phyloP scores from a whole-genome alignment of 179 eudicot genomes.

The Beta macrorhiza region DNA sequence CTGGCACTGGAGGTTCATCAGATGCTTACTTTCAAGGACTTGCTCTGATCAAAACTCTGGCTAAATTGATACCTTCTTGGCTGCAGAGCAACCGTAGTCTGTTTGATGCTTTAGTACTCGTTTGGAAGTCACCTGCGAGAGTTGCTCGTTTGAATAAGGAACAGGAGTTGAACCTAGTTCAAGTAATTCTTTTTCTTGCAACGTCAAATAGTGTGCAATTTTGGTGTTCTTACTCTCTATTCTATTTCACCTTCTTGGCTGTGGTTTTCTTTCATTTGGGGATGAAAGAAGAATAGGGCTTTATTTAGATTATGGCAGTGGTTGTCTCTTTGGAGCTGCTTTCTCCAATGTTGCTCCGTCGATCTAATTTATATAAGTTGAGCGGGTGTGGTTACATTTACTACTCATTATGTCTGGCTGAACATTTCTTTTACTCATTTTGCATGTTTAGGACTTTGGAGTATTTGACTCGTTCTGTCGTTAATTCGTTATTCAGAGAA shows the following conservation, averaged over 20 bases:
- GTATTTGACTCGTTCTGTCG: background rate
- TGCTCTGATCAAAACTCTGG: constrained; percentile 75
- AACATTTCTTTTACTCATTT: background rate
- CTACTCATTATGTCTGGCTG: background rate
- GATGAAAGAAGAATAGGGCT: background rate
- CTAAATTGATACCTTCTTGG: constrained; percentile 93
- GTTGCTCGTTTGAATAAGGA: constrained; percentile 81
- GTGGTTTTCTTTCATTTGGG: background rate
- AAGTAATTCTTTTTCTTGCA: constrained; percentile 49
- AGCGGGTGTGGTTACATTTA: background rate
- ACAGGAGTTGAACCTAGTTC: constrained; percentile 85
- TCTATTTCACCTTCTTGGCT: background rate
- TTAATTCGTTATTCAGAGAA: background rate
- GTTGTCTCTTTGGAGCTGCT: background rate
- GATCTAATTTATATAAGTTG: background rate
- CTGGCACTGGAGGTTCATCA: constrained; percentile 41
- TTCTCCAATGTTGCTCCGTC: background rate
- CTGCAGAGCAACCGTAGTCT: constrained; percentile 72
- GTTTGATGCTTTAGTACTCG: constrained; percentile 76
- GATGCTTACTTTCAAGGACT: constrained; percentile 98
- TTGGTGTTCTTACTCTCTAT: background rate
- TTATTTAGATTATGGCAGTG: background rate
- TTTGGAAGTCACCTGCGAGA: constrained; percentile 96
- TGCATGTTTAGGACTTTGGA: background rate
- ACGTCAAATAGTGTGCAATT: background rate